Evolutionary conservation across 2,329 filamentous ascomycete genomes (phyloP), one percentile per base, ranked within the genome.

Genomic region (Botryosphaeria dothidea): DNA sequence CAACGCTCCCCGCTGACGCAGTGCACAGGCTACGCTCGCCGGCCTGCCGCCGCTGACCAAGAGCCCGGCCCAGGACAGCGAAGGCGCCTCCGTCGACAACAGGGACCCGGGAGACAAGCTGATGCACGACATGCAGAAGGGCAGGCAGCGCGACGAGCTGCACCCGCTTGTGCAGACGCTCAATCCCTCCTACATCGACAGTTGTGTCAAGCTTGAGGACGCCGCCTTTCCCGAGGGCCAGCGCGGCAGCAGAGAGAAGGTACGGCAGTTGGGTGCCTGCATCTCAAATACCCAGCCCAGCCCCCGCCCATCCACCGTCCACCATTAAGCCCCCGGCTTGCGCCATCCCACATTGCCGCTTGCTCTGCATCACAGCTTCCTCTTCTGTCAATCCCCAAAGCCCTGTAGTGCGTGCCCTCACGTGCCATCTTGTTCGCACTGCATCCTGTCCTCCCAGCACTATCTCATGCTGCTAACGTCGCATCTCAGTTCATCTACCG

Each of bases 151-250:
- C 48, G 88, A 89, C 71, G 82, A 86, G 58, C 86, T 92, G 71
- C 86, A 91, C 72, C 88, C 92, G 27, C 90, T 91, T 71, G 85
- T 91, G n/a, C 87, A 91, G 61, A 86, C 90, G 29, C 83, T 97
- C 58, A 91, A 86, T 45, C 77, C 85, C 54, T 85, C 84, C 27
- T 88, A 92, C 70, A 75, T 90, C 56, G 86, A 89, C 34, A 86
- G 85, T 69, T 88, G 86, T 74, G 79, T 85, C 67, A 77, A 77
- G 67, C 81, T 89, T 19, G 87, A 90, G 73, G 80, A 84, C 64
- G 83, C 79, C 36, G 77, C 84, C 8, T 89, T 90, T 71, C 85
- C 86, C 29, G 82, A 85, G 41, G 71, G 82, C 13, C 85, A 89
- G 75, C 81, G 85, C 65, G 84, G 82, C 67, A 81, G 83, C 52